Evolutionary conservation across 495 filamentous ascomycete species (phyloP).

Genomic region (Articulospora tetracladia): DNA sequence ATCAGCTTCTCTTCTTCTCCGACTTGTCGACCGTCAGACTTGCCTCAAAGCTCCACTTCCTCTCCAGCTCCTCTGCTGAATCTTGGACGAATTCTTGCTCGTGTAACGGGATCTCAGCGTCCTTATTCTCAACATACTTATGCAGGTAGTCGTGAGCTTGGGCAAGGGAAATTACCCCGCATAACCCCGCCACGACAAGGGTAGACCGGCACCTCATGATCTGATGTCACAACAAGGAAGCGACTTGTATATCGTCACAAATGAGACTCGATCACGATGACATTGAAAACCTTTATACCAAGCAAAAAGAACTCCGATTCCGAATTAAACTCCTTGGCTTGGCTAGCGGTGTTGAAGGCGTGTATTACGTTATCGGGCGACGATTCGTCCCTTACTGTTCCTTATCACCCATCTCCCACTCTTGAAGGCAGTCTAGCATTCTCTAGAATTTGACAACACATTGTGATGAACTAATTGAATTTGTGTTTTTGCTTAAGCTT

Average conservation of each 20-base stretch:
- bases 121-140: not conserved
- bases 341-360: not conserved
- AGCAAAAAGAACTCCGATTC: not conserved
- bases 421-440: not conserved
- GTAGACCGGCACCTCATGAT: not conserved
- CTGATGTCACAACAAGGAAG: not conserved
- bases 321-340: not conserved
- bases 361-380: constrained; percentile 5
- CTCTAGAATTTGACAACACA: no score
- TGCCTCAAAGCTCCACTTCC: constrained; percentile 54
- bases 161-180: not conserved
- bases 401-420: not conserved
- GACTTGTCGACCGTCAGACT: constrained; percentile 3
- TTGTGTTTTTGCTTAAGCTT: no score
- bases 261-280: not conserved
- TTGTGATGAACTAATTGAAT: no score
- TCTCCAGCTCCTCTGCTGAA: constrained; percentile 42
- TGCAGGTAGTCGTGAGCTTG: not conserved
- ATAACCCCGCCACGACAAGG: not conserved
- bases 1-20: not conserved
- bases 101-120: constrained; percentile 14
- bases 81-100: constrained; percentile 33
- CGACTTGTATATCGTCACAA: not conserved
- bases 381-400: no score
- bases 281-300: not conserved